Percentiles rank a stretch among this genome's conserved stretches.
Evolutionary conservation across 345 rosid species (phyloP).

Genomic region (Corchorus capsularis): DNA sequence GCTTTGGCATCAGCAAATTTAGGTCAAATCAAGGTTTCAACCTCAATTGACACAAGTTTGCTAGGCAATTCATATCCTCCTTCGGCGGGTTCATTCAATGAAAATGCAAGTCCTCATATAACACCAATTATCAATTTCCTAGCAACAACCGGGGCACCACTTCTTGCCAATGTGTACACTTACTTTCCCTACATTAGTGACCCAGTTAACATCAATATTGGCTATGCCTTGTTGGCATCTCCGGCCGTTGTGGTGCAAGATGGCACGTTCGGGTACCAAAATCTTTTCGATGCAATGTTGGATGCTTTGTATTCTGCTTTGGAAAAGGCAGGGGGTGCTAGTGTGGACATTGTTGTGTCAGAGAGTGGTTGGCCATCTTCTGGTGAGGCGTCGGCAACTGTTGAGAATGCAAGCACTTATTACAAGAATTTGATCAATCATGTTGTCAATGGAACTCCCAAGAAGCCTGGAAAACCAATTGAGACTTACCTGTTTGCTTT

Average conservation of each 20-base stretch:
- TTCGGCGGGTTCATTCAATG: neutral
- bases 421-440: constrained; percentile 27
- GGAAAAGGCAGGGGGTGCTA: constrained; percentile 23
- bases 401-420: constrained; percentile 27
- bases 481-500: constrained; percentile 5
- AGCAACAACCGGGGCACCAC: constrained; percentile 30
- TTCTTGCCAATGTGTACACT: constrained; percentile 32
- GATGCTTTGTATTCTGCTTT: constrained; percentile 29
- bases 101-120: neutral
- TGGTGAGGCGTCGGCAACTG: constrained; percentile 20
- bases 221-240: constrained; percentile 25
- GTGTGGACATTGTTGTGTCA: constrained; percentile 26
- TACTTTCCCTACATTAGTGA: constrained; percentile 25
- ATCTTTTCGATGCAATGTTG: constrained; percentile 29
- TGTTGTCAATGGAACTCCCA: constrained; percentile 35
- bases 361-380: constrained; percentile 36
- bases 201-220: neutral
- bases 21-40: constrained; percentile 41
- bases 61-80: neutral
- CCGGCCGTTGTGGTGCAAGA: constrained; percentile 12
- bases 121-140: constrained; percentile 24
- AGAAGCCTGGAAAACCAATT: constrained; percentile 20
- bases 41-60: constrained; percentile 24
- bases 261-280: constrained; percentile 15
- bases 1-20: constrained; percentile 23